These are phyloP conservation scores for Backusella parvicylindrica DNA, from an alignment of 192 early-diverging fungal species.

Conservation along the genomic window DNA sequence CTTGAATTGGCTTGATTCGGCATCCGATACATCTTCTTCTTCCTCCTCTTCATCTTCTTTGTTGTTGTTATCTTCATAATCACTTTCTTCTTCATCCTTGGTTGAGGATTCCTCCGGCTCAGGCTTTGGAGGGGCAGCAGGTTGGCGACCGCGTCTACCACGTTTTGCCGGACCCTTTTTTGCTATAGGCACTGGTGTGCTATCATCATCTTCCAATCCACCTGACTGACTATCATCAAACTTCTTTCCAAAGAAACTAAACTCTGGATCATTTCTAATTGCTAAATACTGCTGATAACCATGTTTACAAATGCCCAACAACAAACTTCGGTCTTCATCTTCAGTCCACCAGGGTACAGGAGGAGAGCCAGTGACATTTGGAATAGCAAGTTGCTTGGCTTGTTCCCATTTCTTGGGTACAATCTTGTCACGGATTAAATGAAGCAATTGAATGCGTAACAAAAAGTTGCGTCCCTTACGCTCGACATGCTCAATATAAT, in stretches of 20 bases:
- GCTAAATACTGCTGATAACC: slow-evolving; percentile 61
- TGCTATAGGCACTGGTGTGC: not conserved
- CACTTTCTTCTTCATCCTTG: not conserved
- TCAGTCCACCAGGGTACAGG: slow-evolving; percentile 69
- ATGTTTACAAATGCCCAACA: slow-evolving; percentile 73
- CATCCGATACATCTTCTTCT: not conserved
- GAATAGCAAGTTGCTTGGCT: slow-evolving; percentile 62
- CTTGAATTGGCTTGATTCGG: not conserved
- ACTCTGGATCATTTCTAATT: slow-evolving; percentile 49
- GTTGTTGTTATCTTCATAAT: not conserved
- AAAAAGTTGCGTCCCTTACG: slow-evolving; percentile 70
- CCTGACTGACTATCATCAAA: slow-evolving; percentile 40
- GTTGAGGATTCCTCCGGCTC: not conserved
- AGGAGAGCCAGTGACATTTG: slow-evolving; percentile 56
- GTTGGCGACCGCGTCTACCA: not conserved
- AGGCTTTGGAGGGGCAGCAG: not conserved
- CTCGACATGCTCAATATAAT: slow-evolving; percentile 72
- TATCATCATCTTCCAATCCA: slow-evolving; percentile 31
- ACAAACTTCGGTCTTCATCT: slow-evolving; percentile 72
- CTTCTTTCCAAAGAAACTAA: slow-evolving; percentile 50
- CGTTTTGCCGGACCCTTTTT: not conserved
- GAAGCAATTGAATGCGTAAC: slow-evolving; percentile 67
- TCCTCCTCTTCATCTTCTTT: not conserved
- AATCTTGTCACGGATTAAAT: slow-evolving; percentile 67
- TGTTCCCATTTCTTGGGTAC: slow-evolving; percentile 60